Evolutionary conservation across 345 rosid genomes (phyloP).

Genomic region (Dovyalis caffra): DNA sequence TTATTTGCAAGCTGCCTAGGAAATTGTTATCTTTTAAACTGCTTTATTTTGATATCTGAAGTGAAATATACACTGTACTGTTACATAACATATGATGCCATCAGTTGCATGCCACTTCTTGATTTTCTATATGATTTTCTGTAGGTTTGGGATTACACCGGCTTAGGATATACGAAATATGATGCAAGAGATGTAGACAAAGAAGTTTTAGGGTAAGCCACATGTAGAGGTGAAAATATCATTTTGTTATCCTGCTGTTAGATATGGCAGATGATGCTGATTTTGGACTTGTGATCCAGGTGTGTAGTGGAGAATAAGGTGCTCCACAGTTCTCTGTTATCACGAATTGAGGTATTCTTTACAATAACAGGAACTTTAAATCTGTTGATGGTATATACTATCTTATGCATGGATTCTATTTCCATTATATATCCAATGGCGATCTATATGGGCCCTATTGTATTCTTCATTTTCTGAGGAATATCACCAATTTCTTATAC

Average conservation of each 20-base stretch:
- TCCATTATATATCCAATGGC: background rate
- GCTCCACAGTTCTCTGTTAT: constrained; percentile 73
- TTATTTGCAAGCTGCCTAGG: background rate
- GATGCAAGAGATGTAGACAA: constrained; percentile 73
- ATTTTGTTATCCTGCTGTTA: constrained; percentile 3
- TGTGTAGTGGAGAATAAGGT: constrained; percentile 96
- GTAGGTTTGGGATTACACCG: constrained; percentile 98
- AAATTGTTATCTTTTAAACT: background rate
- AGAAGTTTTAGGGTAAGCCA: constrained; percentile 72
- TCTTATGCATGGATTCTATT: background rate
- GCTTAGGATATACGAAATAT: constrained; percentile 81
- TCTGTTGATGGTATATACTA: background rate
- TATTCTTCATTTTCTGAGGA: too few relatives aligned
- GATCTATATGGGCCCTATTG: too few relatives aligned
- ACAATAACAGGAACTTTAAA: background rate
- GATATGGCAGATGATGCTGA: constrained; percentile 7
- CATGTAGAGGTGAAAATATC: background rate
- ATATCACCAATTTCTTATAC: too few relatives aligned
- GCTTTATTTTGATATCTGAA: background rate
- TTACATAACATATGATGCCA: background rate
- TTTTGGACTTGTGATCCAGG: constrained; percentile 44
- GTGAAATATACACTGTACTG: constrained; percentile 1
- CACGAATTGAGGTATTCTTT: constrained; percentile 63
- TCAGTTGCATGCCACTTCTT: background rate
- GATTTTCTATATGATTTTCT: constrained; percentile 30